Base-by-base conservation (phyloP, 768 basidiomycete species). In the Mycena albidolilacea region DNA sequence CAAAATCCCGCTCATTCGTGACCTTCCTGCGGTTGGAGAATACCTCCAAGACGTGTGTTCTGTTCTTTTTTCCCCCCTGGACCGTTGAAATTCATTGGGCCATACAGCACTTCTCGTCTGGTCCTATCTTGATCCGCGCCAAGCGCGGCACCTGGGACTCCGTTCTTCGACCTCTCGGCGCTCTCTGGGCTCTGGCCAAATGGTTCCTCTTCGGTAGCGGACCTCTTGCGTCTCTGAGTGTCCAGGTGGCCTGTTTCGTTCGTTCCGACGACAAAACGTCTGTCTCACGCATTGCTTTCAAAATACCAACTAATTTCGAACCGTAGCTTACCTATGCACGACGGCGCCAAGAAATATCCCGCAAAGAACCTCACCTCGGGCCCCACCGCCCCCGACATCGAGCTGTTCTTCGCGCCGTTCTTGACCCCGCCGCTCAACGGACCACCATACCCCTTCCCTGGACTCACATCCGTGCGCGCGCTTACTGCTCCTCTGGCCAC, bases 21-120 rank as follows among this genome's bases (percentile, higher is more conserved):
- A 69, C n/a, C 60, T 69, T 17, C 58, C 59, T 21, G 67, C 58
- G 43, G 67, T 70, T 7, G 69, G 69, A 15, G 38, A 39, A 19
- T 59, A 59, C 38, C 57, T 59, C 15, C 57, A 59, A 19, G 57
- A 59, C 35, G 57, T 59, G 19, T 14, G 57, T 37, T n/a, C 14
- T 37, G 3, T 9, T 59, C 17, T 35, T 5, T 30, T 55, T 30
- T 7, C 21, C 23, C 14, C 35, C 17, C 21, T 54, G 8, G 1
- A 9, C 35, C 23, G 11, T 52, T 52, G 11, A 1, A 35, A 59
- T 6, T 59, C 35, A 38, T 5, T 38, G 2, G 4, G 37, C 6
- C 15, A 7, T 59, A 17, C 35, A 59, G 57, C 57, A 59, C 57
- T 59, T 59, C 37, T 59, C 57, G 57, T 23, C 57, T 39, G 57